phyloP scores from a whole-genome alignment of 768 basidiomycete species.

The Boletus barrowsii region DNA sequence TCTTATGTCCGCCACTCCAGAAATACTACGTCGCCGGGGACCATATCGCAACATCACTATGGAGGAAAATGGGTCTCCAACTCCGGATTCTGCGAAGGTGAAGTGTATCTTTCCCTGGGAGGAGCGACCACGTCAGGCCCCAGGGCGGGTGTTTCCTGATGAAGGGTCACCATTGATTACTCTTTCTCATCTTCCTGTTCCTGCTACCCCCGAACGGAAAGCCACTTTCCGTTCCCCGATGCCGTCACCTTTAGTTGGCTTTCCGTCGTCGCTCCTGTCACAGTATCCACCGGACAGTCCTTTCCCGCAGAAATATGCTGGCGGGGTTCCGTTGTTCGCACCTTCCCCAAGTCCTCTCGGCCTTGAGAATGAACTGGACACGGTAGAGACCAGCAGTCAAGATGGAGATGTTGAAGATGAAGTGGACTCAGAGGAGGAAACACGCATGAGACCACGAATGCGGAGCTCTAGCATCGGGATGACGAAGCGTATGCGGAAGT shows the following conservation, averaged over 20 bases:
- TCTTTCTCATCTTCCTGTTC: conserved; percentile 32
- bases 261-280: conserved; percentile 61
- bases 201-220: conserved; percentile 27
- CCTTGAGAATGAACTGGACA: conserved; percentile 29
- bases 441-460: conserved; percentile 32
- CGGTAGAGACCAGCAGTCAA: conserved; percentile 65
- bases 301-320: conserved; percentile 74
- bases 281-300: conserved; percentile 85
- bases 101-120: conserved; percentile 96
- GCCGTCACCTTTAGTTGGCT: conserved; percentile 39
- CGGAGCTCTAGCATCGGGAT: conserved; percentile 30
- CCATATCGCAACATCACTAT: conserved; percentile 65
- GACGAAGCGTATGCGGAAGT: conserved; percentile 36
- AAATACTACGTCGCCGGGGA: conserved; percentile 63
- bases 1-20: conserved; percentile 59
- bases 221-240: conserved; percentile 20
- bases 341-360: conserved; percentile 37
- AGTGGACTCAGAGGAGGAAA: conserved; percentile 51
- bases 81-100: conserved; percentile 71
- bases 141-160: conserved; percentile 72
- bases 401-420: conserved; percentile 84
- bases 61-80: conserved; percentile 43
- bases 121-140: conserved; percentile 60
- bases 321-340: conserved; percentile 52
- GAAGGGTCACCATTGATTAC: conserved; percentile 50